Evolutionary conservation across 257 asterid genomes (phyloP).

Genomic region (Perilla frutescens): DNA sequence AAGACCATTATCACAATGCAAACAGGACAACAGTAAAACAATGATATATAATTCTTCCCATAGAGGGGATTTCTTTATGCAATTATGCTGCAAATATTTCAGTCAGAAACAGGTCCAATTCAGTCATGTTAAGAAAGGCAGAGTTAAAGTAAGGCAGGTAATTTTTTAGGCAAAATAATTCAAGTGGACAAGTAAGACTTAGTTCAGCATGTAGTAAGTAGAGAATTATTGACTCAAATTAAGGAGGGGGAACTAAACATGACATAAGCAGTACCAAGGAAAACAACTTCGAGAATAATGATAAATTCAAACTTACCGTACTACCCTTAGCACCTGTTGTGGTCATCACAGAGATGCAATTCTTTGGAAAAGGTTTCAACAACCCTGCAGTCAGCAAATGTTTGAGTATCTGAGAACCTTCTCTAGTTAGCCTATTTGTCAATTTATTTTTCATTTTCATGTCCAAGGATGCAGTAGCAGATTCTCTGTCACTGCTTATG

Average conservation of each 20-base stretch:
- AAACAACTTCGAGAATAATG: slow-evolving; percentile 16
- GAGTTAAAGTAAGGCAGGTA: not conserved
- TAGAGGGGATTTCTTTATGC: not conserved
- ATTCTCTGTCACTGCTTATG: slow-evolving; percentile 69
- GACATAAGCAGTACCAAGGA: not conserved
- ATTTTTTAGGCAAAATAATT: not conserved
- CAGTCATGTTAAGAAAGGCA: not conserved
- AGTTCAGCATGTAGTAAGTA: not conserved
- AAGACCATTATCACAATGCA: not conserved
- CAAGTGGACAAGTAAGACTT: not conserved
- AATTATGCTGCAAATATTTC: not conserved
- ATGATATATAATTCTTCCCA: not conserved
- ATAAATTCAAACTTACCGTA: slow-evolving; percentile 63
- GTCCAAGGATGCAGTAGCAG: slow-evolving; percentile 84
- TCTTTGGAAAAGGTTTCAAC: slow-evolving; percentile 89
- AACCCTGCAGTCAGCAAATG: slow-evolving; percentile 76
- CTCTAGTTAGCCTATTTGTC: slow-evolving; percentile 59
- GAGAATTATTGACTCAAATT: not conserved
- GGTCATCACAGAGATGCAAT: slow-evolving; percentile 96
- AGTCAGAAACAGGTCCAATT: not conserved
- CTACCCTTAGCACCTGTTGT: slow-evolving; percentile 99
- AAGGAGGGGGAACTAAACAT: not conserved
- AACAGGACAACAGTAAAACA: not conserved
- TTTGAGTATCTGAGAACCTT: slow-evolving; percentile 84
- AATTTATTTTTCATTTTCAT: slow-evolving; percentile 94